Evolutionary conservation across 2,329 filamentous ascomycete genomes (phyloP).

Genomic region (Huntiella moniliformis): DNA sequence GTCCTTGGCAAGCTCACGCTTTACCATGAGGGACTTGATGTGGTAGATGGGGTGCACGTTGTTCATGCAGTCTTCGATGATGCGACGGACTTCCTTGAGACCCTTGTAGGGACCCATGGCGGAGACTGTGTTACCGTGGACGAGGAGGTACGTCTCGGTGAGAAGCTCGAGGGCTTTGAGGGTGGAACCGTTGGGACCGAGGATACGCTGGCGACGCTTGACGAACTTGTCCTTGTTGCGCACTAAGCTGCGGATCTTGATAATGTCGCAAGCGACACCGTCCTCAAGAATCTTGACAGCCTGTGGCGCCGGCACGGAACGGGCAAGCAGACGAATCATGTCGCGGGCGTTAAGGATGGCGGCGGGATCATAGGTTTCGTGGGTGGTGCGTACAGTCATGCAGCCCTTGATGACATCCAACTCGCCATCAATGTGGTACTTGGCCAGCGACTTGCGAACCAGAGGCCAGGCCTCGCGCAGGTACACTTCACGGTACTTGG

Average conservation of each 20-base stretch:
- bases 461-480: conserved; percentile 85
- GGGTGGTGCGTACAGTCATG: conserved; percentile 91
- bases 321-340: conserved; percentile 76
- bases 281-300: conserved; percentile 90
- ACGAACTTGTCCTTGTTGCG: conserved; percentile 90
- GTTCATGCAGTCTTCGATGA: conserved; percentile 89
- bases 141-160: conserved; percentile 79
- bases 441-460: conserved; percentile 72
- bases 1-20: conserved; percentile 77
- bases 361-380: conserved; percentile 80
- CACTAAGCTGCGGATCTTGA: conserved; percentile 84
- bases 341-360: conserved; percentile 87
- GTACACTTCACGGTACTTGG: conserved; percentile 91
- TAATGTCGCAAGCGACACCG: conserved; percentile 77
- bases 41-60: conserved; percentile 92
- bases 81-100: conserved; percentile 73
- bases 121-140: conserved; percentile 89
- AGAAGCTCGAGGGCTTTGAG: conserved; percentile 86
- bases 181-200: conserved; percentile 80
- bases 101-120: conserved; percentile 87
- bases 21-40: conserved; percentile 68
- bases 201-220: conserved; percentile 78
- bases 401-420: conserved; percentile 88
- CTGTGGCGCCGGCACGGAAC: conserved; percentile 82
- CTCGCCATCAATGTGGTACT: conserved; percentile 72